phyloP scores from a whole-genome alignment of 2,329 filamentous ascomycete genomes.

The Fusarium acutatum region DNA sequence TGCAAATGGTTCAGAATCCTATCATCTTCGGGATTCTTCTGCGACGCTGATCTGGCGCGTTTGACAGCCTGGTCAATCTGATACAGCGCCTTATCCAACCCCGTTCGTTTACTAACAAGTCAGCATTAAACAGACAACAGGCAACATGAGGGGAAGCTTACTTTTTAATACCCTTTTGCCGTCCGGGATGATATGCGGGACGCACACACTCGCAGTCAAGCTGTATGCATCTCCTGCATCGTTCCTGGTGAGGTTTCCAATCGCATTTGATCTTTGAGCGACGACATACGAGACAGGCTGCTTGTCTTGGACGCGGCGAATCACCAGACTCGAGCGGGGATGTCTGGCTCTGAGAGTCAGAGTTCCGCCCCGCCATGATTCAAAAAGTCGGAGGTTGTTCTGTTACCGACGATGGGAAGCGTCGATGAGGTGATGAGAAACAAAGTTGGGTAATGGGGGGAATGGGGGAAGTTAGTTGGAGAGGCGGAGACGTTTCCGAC shows the following conservation, averaged over 20 bases:
- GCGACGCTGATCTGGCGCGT: conserved; percentile 57
- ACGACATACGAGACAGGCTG: conserved; percentile 71
- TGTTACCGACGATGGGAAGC: conserved; percentile 23
- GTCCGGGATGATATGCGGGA: conserved; percentile 76
- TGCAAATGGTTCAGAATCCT: conserved; percentile 56
- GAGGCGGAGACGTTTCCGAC: conserved; percentile 17
- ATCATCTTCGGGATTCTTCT: conserved; percentile 54
- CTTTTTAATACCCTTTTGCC: conserved; percentile 83
- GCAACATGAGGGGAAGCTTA: conserved; percentile 46
- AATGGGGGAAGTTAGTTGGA: conserved; percentile 5
- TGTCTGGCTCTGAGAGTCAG: conserved; percentile 16
- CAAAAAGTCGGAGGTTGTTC: conserved; percentile 21
- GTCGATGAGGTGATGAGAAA: conserved; percentile 5
- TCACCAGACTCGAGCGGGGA: conserved; percentile 39
- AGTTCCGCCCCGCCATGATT: conserved; percentile 25
- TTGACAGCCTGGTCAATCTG: conserved; percentile 77
- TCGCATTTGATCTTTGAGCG: conserved; percentile 75
- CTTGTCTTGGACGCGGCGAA: conserved; percentile 48
- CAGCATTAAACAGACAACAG: not conserved
- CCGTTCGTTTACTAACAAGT: conserved; percentile 71
- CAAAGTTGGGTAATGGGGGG: not conserved
- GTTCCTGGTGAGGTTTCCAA: conserved; percentile 58
- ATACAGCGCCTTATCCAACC: conserved; percentile 76
- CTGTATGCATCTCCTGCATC: conserved; percentile 70
- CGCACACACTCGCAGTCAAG: conserved; percentile 70